Conservation (phyloP, 2,329 filamentous ascomycete genomes). For the Ceratocystis huliohia region DNA sequence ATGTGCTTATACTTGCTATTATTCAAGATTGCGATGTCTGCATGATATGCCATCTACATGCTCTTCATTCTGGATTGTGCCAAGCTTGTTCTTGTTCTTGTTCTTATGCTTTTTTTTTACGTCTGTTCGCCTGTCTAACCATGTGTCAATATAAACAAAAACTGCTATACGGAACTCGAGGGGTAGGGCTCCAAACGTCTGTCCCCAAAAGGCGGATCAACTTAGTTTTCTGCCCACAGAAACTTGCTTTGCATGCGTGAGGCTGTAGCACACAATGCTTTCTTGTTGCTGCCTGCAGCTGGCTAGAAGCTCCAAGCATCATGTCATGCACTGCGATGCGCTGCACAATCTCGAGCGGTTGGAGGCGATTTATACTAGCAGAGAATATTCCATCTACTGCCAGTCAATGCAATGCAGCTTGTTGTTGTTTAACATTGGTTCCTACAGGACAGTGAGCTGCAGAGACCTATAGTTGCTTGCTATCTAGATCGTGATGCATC, state of each 20-base stretch:
- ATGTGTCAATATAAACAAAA: slow-evolving; percentile 1
- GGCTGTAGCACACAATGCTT: neutral
- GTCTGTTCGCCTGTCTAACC: neutral
- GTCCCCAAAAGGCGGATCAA: neutral
- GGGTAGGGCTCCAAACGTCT: neutral
- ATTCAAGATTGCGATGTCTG: neutral
- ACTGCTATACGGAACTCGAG: neutral
- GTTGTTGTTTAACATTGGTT: neutral
- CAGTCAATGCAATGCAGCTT: slow-evolving; percentile 4
- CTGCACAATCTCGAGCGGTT: neutral
- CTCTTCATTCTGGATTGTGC: neutral
- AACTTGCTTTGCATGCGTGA: neutral
- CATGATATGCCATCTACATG: neutral
- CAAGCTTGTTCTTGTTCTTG: neutral
- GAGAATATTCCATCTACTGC: neutral
- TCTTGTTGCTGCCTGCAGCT: neutral
- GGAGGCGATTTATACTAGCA: neutral
- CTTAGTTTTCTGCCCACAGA: neutral
- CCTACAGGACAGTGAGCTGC: neutral
- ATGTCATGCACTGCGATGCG: neutral
- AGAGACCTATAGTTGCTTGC: neutral
- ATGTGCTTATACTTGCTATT: neutral
- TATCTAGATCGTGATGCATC: neutral
- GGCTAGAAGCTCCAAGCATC: neutral
- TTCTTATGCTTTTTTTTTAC: neutral